Evolutionary conservation across 768 basidiomycete species (phyloP).

Genomic region (Rhodotorula kratochvilovae): DNA sequence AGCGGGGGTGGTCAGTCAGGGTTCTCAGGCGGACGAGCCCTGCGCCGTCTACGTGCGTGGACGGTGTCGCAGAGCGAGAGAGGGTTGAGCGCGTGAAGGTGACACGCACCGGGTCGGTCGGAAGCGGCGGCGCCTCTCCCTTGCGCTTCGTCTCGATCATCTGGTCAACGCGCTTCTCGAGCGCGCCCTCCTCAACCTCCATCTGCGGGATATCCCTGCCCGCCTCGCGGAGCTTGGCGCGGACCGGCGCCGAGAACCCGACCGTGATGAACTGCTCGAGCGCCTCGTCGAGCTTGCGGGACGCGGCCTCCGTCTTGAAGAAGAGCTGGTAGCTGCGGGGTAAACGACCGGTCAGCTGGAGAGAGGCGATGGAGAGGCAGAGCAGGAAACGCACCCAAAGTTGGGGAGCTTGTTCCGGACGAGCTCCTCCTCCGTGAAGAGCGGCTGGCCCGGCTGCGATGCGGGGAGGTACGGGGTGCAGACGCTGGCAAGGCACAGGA

Average conservation of each 20-base stretch:
- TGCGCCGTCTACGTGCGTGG: too few relatives aligned
- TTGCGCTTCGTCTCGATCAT: conserved; percentile 3
- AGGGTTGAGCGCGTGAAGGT: not conserved
- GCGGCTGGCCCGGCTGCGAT: not conserved
- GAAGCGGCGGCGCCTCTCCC: conserved; percentile 6
- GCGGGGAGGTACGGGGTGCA: conserved; percentile 36
- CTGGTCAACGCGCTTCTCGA: conserved; percentile 14
- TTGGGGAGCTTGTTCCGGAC: conserved; percentile 25
- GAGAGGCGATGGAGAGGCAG: too few relatives aligned
- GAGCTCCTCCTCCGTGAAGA: conserved; percentile 11
- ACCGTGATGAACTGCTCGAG: conserved; percentile 11
- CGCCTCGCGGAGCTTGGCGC: not conserved
- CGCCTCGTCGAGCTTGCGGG: conserved; percentile 14
- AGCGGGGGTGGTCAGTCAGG: too few relatives aligned
- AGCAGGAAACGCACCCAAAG: conserved; percentile 17
- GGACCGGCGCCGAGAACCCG: conserved; percentile 2
- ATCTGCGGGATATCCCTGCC: conserved; percentile 7
- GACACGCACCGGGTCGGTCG: conserved; percentile 23
- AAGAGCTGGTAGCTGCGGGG: conserved; percentile 27
- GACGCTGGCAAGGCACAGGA: conserved; percentile 31
- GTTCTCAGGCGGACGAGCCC: too few relatives aligned
- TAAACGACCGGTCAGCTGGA: too few relatives aligned
- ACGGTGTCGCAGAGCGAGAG: not conserved
- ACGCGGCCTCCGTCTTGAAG: conserved; percentile 12
- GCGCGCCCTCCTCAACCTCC: conserved; percentile 18